These are phyloP conservation scores for Grigorovia humatica DNA, from an alignment of 805 yeast genomes.

Conservation along the genomic window DNA sequence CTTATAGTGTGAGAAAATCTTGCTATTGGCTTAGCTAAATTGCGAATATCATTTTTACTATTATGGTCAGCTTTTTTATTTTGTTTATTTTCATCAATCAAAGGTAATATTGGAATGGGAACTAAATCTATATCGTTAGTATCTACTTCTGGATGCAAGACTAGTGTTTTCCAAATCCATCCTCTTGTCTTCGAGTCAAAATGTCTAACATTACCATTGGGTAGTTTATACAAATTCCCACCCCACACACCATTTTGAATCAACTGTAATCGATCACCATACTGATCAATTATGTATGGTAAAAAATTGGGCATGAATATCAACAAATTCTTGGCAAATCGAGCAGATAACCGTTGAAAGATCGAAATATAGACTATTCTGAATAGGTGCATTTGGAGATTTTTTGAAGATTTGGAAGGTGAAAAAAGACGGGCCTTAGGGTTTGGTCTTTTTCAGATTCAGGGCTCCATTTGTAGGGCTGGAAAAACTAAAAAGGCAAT, in stretches of 20 bases:
- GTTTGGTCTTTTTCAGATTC: not conserved
- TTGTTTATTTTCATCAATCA: not conserved
- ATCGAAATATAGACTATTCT: no score
- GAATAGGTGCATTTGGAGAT: no score
- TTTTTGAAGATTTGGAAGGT: no score
- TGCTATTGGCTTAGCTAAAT: not conserved
- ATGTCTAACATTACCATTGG: not conserved
- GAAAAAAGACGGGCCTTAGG: not conserved
- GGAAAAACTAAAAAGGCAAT: not conserved
- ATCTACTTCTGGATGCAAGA: slow-evolving; percentile 10
- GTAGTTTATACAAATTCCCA: slow-evolving; percentile 17
- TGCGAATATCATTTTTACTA: not conserved
- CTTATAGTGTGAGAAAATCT: slow-evolving; percentile 12
- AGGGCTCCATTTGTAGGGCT: not conserved
- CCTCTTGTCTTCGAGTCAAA: slow-evolving; percentile 11
- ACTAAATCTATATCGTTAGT: slow-evolving; percentile 4
- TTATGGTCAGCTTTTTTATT: no score
- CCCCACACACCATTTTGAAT: slow-evolving; percentile 24
- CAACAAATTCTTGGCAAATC: no score
- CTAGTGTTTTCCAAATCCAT: slow-evolving; percentile 26
- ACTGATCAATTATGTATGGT: slow-evolving; percentile 13
- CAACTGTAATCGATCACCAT: slow-evolving; percentile 19
- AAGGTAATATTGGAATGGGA: slow-evolving; percentile 10
- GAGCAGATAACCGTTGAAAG: no score
- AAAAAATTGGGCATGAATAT: not conserved